Evolutionary conservation across 73 alveolate genomes (phyloP).

Genomic region (Tetrahymena borealis): DNA sequence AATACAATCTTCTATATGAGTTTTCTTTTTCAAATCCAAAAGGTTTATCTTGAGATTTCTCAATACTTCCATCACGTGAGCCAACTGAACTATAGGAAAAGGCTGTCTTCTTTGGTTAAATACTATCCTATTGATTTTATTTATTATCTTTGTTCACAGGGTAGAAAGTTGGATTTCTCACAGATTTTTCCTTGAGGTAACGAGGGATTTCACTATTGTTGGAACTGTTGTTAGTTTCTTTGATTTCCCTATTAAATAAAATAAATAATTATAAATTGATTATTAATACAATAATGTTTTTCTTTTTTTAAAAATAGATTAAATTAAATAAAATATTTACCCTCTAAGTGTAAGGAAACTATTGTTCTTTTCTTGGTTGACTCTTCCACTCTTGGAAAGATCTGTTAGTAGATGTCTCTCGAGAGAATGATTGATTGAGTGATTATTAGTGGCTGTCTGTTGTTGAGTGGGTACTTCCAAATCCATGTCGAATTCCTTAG

Average conservation of each 20-base stretch:
- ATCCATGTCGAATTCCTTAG: not conserved
- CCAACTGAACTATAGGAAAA: not conserved
- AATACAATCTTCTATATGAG: not conserved
- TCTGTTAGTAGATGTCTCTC: conserved; percentile 1
- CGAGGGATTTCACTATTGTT: not conserved
- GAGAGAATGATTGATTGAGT: not conserved
- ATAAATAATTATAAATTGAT: not conserved
- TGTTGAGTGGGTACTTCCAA: not conserved
- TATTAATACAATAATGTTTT: too few relatives aligned
- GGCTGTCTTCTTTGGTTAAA: not conserved
- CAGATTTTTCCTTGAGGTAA: not conserved
- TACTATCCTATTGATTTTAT: not conserved
- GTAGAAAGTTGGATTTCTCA: not conserved
- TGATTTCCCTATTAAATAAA: not conserved
- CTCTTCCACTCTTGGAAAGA: not conserved
- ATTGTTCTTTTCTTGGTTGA: not conserved
- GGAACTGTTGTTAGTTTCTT: not conserved
- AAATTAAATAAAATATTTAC: not conserved
- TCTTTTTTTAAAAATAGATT: not conserved
- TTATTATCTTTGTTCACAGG: not conserved
- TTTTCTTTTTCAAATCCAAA: not conserved
- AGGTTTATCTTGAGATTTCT: not conserved
- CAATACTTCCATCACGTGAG: not conserved
- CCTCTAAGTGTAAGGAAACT: not conserved
- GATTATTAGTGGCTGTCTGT: not conserved